Base-by-base conservation (phyloP, 2,329 filamentous ascomycete species). In the Huntiella bhutanensis region DNA sequence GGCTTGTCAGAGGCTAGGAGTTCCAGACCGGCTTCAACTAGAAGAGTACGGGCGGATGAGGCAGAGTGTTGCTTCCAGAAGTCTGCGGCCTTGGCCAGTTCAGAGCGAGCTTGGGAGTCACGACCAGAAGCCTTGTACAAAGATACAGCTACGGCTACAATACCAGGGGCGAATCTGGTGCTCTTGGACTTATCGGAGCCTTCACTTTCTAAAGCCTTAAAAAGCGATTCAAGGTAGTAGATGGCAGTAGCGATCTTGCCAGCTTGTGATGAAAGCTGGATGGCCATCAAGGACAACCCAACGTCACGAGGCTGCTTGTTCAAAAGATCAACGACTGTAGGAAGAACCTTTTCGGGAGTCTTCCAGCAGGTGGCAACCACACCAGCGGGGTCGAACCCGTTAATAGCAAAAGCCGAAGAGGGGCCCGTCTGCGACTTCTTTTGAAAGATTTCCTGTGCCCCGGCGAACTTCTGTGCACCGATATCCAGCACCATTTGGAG, bases 21-120 rank as follows among this genome's bases (percentile, higher is more conserved):
- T 41, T 85, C 78, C 37, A 80, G 71, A n/a, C 83, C 88, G 5
- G 87, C 85, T 46, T 86, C 83, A 49, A 78, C 77, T 43, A 93
- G 69, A 4, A 96, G 72, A 1, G 81, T 73, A n/a, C 69, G 62
- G 0, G 77, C 59, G 2, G 57, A 52, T 12, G 51, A 53, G 4
- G 55, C 52, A 62, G 52, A 65, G 53, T 77, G 79, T 40, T 69
- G 66, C 45, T 76, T 73, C 87, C 91, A 96, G 63, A 92, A 79
- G 11, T 71, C 67, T 8, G 85, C 84, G 13, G 88, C 85, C 59
- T 80, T 82, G 49, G 77, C 74, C 13, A 96, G 68, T 56, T 91
- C 82, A 5, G 66, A 62, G 51, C 82, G 82, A 51, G 82, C 76
- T 28, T 82, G 77, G 17, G 69, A 65, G 53, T 79, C 80, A 33